These are phyloP conservation scores for Fusarium ambrosium DNA, from an alignment of 2,329 filamentous ascomycete species.

Conservation along the genomic window DNA sequence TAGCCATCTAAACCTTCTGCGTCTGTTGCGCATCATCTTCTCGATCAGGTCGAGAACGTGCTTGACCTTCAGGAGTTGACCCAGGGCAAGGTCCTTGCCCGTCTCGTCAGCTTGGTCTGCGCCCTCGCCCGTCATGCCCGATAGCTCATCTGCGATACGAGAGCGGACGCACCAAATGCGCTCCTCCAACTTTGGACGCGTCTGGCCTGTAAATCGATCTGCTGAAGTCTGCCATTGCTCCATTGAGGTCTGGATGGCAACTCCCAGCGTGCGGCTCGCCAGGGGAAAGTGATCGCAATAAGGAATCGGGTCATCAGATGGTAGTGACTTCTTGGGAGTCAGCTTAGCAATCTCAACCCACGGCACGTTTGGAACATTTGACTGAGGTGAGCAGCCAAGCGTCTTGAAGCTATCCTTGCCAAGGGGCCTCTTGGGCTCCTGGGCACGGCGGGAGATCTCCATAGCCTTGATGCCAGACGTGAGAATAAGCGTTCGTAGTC, in stretches of 20 bases:
- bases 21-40: conserved; percentile 78
- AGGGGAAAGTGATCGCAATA: conserved; percentile 64
- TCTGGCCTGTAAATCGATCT: conserved; percentile 69
- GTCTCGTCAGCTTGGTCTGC: conserved; percentile 86
- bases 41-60: conserved; percentile 83
- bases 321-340: conserved; percentile 51
- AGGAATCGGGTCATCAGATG: conserved; percentile 54
- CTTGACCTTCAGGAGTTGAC: conserved; percentile 84
- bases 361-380: conserved; percentile 43
- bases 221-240: conserved; percentile 72
- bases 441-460: conserved; percentile 78
- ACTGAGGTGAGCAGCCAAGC: conserved; percentile 39
- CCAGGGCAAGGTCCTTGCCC: conserved; percentile 79
- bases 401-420: conserved; percentile 31
- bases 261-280: conserved; percentile 65
- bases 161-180: conserved; percentile 63
- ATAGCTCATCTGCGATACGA: conserved; percentile 66
- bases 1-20: conserved; percentile 78
- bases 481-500: conserved; percentile 81
- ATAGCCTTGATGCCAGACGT: conserved; percentile 91
- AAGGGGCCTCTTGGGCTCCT: conserved; percentile 59
- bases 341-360: conserved; percentile 63
- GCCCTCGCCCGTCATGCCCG: conserved; percentile 72
- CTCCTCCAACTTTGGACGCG: conserved; percentile 66
- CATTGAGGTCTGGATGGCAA: conserved; percentile 61